phyloP scores from a whole-genome alignment of 2,329 filamentous ascomycete genomes.

The Neonectria magnoliae region DNA sequence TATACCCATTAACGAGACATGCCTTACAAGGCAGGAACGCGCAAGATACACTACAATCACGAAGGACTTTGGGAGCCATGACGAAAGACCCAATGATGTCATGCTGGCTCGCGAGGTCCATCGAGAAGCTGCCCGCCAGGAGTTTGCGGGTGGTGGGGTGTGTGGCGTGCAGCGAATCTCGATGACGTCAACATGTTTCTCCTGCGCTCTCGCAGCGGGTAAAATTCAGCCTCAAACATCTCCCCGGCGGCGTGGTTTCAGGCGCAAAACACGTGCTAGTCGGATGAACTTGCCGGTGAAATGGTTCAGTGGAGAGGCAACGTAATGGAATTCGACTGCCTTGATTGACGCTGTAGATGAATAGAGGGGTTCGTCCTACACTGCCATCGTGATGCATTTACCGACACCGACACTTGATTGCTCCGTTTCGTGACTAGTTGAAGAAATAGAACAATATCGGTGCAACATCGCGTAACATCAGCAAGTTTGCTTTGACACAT shows the following conservation, averaged over 20 bases:
- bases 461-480: neutral
- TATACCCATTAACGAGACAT: constrained; percentile 32
- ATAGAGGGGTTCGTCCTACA: constrained; percentile 6
- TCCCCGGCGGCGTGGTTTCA: neutral
- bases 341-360: constrained; percentile 6
- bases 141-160: neutral
- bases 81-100: constrained; percentile 34
- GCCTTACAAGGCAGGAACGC: constrained; percentile 22
- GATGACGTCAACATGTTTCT: constrained; percentile 23
- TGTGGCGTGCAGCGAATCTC: constrained; percentile 2
- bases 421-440: neutral
- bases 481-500: neutral
- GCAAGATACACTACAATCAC: constrained; percentile 12
- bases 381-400: neutral
- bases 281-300: neutral
- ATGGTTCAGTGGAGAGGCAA: constrained; percentile 11
- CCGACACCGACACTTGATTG: neutral
- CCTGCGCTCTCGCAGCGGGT: neutral
- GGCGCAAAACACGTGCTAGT: neutral
- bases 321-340: constrained; percentile 28
- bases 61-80: constrained; percentile 7
- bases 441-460: neutral
- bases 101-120: constrained; percentile 21
- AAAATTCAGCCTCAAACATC: neutral
- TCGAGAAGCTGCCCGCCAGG: neutral